A percentile compares a stretch with the other conserved stretches of the same genome.
Conservation (phyloP, 805 yeast species). For the Starmera pachycereana region DNA sequence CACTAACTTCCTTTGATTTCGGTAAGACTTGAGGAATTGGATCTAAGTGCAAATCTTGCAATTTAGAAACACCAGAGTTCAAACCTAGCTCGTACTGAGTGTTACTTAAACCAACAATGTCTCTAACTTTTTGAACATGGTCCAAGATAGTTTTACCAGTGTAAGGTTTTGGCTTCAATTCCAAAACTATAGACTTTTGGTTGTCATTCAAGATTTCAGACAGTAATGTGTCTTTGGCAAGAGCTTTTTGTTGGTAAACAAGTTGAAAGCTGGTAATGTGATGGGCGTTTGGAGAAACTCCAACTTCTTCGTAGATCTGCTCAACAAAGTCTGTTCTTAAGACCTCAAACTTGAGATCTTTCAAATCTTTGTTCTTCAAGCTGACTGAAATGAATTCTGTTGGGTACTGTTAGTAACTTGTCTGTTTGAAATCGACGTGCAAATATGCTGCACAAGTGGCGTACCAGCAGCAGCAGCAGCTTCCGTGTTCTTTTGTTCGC, state of each 20-base stretch:
- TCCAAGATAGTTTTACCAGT: conserved; percentile 47
- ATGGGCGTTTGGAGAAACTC: conserved; percentile 44
- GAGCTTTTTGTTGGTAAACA: conserved; percentile 23
- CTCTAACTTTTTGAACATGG: conserved; percentile 58
- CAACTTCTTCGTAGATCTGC: conserved; percentile 48
- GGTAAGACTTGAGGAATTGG: conserved; percentile 8
- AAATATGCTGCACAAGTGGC: too few relatives aligned
- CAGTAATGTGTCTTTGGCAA: conserved; percentile 18
- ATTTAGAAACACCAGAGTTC: conserved; percentile 39
- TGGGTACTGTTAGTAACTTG: neutral
- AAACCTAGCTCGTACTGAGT: conserved; percentile 27
- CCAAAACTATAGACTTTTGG: conserved; percentile 28
- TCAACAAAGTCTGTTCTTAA: conserved; percentile 35
- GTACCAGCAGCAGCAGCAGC: too few relatives aligned
- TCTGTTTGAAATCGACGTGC: neutral
- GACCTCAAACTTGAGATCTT: conserved; percentile 11
- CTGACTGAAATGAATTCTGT: conserved; percentile 5
- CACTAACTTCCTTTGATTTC: neutral
- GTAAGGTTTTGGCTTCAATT: conserved; percentile 45
- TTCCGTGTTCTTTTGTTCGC: too few relatives aligned
- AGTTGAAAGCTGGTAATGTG: conserved; percentile 54
- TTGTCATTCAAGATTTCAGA: conserved; percentile 11
- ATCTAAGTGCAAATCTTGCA: conserved; percentile 29
- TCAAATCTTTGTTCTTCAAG: conserved; percentile 5
- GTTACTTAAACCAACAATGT: conserved; percentile 43